Percentiles rank a stretch among this genome's conserved stretches.
Conservation (phyloP, 805 yeast genomes). For the Spencermartinsiella europaea region DNA sequence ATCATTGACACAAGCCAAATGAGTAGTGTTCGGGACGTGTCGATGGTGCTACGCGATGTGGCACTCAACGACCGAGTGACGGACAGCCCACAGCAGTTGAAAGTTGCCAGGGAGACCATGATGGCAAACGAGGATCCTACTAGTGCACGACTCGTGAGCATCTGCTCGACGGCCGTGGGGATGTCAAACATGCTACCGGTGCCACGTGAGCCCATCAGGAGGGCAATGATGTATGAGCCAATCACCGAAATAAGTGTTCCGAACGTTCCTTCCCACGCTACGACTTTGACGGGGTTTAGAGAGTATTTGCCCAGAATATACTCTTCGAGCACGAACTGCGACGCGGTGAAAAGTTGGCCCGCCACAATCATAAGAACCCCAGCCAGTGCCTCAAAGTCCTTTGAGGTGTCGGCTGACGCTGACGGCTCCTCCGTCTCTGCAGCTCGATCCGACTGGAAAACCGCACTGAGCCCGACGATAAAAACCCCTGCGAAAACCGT, state of each 20-base stretch:
- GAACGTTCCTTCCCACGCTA: conserved; percentile 69
- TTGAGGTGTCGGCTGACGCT: background rate
- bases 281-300: conserved; percentile 58
- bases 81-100: conserved; percentile 70
- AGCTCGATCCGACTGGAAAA: background rate
- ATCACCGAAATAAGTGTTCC: conserved; percentile 47
- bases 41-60: conserved; percentile 73
- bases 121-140: conserved; percentile 52
- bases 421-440: background rate
- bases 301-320: conserved; percentile 50
- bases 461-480: conserved; percentile 67
- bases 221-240: conserved; percentile 42
- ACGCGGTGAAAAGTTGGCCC: conserved; percentile 65
- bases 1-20: conserved; percentile 69
- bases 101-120: conserved; percentile 66
- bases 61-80: conserved; percentile 64
- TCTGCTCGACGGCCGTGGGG: conserved; percentile 26
- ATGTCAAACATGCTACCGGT: conserved; percentile 45
- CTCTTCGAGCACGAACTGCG: conserved; percentile 76
- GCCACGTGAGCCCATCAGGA: conserved; percentile 22
- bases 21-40: conserved; percentile 66
- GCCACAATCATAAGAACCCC: conserved; percentile 56
- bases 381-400: conserved; percentile 28
- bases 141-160: conserved; percentile 25
- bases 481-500: conserved; percentile 65